phyloP scores from a whole-genome alignment of 2,329 filamentous ascomycete genomes.

The Aureobasidium subglaciale region DNA sequence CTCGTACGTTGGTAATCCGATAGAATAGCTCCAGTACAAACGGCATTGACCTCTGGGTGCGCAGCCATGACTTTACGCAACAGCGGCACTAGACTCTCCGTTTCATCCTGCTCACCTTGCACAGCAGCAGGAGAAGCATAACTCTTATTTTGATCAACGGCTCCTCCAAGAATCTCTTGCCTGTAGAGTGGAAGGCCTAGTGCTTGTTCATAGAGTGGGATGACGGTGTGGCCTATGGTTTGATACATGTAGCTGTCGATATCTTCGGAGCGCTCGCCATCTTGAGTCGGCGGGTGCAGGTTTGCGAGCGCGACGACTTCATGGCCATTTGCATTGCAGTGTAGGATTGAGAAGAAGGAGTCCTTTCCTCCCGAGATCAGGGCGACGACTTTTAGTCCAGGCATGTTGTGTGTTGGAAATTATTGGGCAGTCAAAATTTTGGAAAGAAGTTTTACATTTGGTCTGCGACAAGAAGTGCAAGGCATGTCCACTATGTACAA shows the following conservation, averaged over 20 bases:
- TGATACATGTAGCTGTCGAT: constrained; percentile 99
- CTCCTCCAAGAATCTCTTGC: constrained; percentile 63
- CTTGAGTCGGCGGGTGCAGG: constrained; percentile 55
- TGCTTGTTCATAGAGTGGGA: constrained; percentile 75
- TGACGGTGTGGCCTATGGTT: constrained; percentile 81
- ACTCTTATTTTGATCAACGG: constrained; percentile 63
- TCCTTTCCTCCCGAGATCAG: constrained; percentile 96
- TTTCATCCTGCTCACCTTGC: constrained; percentile 57
- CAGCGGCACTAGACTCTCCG: constrained; percentile 75
- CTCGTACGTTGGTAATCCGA: constrained; percentile 93
- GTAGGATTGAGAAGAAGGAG: constrained; percentile 86
- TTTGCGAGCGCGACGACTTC: constrained; percentile 83
- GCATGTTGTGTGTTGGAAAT: constrained; percentile 19
- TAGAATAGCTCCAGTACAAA: constrained; percentile 86
- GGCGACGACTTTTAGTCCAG: constrained; percentile 66
- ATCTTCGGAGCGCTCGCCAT: constrained; percentile 49
- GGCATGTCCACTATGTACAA: no score
- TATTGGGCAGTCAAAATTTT: neutral
- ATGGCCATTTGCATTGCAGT: constrained; percentile 83
- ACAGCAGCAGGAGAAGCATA: constrained; percentile 43
- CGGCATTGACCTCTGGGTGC: constrained; percentile 76
- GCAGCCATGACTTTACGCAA: constrained; percentile 57
- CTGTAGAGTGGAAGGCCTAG: constrained; percentile 80
- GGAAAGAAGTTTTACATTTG: neutral
- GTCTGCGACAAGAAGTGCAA: no score